Evolutionary conservation across 176 grass and related monocot species (phyloP), one percentile per base, ranked within the genome.

Genomic region (Urochloa ruziziensis): DNA sequence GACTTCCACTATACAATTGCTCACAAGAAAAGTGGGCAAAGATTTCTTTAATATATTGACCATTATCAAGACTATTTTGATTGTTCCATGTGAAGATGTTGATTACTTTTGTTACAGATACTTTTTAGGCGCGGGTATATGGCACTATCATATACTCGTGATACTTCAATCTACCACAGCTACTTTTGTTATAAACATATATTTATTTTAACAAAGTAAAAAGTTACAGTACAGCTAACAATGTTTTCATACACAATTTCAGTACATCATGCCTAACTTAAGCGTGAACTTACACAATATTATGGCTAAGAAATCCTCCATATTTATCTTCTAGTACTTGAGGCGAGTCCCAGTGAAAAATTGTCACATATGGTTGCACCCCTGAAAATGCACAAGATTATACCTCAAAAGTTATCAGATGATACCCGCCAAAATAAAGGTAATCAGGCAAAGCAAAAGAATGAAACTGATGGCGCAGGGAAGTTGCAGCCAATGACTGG

Each of bases 271-370:
- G 29, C 64, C 28, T 29, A 81, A 21, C 4, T 28, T 16, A 23
- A 67, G 3, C 1, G 23, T 49, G 18, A 7, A 80, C 84, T 87
- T 24, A 83, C 90, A 89, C 49, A 17, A 92, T 92, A 52, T 75
- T 73, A 37, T 40, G 67, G 28, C 60, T 83, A 15, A 92, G 72
- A 73, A 92, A 92, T 33, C 86, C 86, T 74, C 58, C 49, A 75
- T 92, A 92, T 80, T 86, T 84, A 34, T 89, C 78, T 79, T 92
- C 86, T 47, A 92, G 42, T 48, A 48, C 82, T 71, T 92, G 90
- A 30, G 86, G 83, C 19, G 79, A 69, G 67, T 92, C 90, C 82
- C 86, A 92, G 68, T 92, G 90, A 61, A 89, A 89, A 29, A 92
- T 29, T 4, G 90, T 92, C 36, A 75, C 83, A 80, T 86, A 92